Evolutionary conservation across 176 grass and related monocot species (phyloP).

Genomic region (Cenchrus fungigraminus): DNA sequence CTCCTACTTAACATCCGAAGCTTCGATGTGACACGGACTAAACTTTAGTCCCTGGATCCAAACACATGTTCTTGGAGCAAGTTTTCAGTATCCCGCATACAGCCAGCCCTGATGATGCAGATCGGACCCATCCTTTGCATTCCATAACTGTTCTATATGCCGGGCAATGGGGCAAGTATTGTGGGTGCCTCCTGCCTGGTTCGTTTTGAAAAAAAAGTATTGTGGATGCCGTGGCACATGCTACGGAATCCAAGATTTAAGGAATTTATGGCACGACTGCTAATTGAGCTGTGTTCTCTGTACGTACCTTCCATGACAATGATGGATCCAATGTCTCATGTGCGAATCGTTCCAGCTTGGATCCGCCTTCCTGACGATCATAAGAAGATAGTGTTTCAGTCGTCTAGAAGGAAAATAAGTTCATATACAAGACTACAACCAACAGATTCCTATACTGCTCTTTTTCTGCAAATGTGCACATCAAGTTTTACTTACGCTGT

Average conservation of each 20-base stretch:
- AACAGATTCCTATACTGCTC: not conserved
- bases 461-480: too few relatives aligned
- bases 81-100: constrained; percentile 7
- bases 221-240: constrained; percentile 16
- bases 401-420: constrained; percentile 12
- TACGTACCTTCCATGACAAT: constrained; percentile 82
- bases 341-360: constrained; percentile 59
- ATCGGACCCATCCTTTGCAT: constrained; percentile 3
- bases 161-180: not conserved
- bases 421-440: not conserved
- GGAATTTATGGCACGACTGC: constrained; percentile 20
- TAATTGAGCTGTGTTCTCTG: not conserved
- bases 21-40: too few relatives aligned
- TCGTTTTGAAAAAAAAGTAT: not conserved
- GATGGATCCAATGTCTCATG: constrained; percentile 68
- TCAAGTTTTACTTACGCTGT: constrained; percentile 54
- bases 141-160: constrained; percentile 25
- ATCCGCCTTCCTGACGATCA: constrained; percentile 53
- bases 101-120: not conserved
- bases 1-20: too few relatives aligned
- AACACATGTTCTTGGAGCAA: constrained; percentile 16
- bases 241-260: constrained; percentile 26
- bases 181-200: not conserved
- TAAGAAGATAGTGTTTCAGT: constrained; percentile 23
- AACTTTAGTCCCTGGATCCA: too few relatives aligned